Conservation (phyloP, 495 filamentous ascomycete genomes). For the Aspergillus steynii region DNA sequence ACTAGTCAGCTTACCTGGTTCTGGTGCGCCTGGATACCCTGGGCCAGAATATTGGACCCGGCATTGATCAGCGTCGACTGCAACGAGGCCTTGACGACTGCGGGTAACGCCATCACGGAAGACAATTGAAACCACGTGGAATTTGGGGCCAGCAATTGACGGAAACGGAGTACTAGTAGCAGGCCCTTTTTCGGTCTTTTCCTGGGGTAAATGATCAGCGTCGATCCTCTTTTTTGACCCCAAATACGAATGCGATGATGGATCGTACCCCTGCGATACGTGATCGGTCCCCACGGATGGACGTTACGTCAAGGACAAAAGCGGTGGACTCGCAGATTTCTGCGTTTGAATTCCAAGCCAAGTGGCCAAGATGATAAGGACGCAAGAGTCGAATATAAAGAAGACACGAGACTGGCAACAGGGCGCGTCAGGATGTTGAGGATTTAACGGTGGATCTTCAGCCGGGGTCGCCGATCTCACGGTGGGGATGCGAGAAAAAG, state of each 20-base stretch:
- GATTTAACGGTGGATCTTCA: slow-evolving; percentile 3
- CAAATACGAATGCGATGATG: slow-evolving; percentile 5
- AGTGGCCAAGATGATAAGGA: neutral
- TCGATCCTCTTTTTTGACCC: neutral
- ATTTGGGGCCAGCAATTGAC: neutral
- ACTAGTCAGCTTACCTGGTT: slow-evolving; percentile 45
- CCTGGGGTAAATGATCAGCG: neutral
- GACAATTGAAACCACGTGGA: neutral
- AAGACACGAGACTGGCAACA: neutral
- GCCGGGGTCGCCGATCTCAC: neutral
- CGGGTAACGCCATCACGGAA: slow-evolving; percentile 35
- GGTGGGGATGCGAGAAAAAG: slow-evolving; percentile 11
- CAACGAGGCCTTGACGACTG: slow-evolving; percentile 63
- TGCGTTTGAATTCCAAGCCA: neutral
- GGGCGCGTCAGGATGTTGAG: neutral
- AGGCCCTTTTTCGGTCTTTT: neutral
- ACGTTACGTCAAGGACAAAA: neutral
- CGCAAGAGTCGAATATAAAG: neutral
- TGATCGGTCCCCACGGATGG: neutral
- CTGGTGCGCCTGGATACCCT: slow-evolving; percentile 65
- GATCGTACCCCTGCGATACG: neutral
- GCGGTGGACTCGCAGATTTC: neutral
- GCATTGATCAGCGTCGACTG: slow-evolving; percentile 66
- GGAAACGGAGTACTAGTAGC: neutral
- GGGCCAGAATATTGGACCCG: slow-evolving; percentile 75